Base-by-base conservation (phyloP, 2,329 filamentous ascomycete species). In the Colletotrichum siamense region DNA sequence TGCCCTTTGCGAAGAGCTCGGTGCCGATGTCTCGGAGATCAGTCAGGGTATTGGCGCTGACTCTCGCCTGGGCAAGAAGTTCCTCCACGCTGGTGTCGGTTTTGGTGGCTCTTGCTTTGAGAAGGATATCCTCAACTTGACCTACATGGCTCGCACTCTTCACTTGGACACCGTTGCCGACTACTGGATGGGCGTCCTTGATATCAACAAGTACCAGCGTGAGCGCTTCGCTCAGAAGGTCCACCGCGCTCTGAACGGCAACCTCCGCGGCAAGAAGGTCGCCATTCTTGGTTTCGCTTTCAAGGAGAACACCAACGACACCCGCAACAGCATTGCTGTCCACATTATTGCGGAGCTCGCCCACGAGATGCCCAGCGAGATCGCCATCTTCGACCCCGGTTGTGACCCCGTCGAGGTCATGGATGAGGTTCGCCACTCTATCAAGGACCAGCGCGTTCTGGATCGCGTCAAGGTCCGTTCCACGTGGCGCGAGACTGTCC, bases 21-120 rank as follows among this genome's bases (percentile, higher is more conserved):
- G 94, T 18, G 95, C 94, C 15, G 92, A 95, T 80, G 90, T 96
- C n/a, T 89, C 93, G 77, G 94, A 96, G 83, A 90, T 96, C 4
- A 90, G 93, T 16, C 86, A 87, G 44, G 91, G 92, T 8, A 89
- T 95, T 34, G 95, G 95, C 66, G 87, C 92, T 49, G 95, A 96
- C 80, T 88, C 89, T 9, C 90, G 95, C 66, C 95, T 96, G 74
- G 95, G 95, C 8, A 87, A 90, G 77, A 92, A 93, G 82, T 95
- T 95, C 84, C 87, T 96, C 55, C 93, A 94, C 84, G 92, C 94
- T 9, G 93, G 92, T 52, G 91, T 95, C 39, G 95, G 95, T 18
- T 96, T 96, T 80, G 94, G 95, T 71, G 95, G 95, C 24, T 94
- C 92, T 77, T 96, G 95, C 84, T 96, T 96, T 88, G 92, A 94